Evolutionary conservation across 805 yeast species (phyloP).

Genomic region (Candida golubevii): DNA sequence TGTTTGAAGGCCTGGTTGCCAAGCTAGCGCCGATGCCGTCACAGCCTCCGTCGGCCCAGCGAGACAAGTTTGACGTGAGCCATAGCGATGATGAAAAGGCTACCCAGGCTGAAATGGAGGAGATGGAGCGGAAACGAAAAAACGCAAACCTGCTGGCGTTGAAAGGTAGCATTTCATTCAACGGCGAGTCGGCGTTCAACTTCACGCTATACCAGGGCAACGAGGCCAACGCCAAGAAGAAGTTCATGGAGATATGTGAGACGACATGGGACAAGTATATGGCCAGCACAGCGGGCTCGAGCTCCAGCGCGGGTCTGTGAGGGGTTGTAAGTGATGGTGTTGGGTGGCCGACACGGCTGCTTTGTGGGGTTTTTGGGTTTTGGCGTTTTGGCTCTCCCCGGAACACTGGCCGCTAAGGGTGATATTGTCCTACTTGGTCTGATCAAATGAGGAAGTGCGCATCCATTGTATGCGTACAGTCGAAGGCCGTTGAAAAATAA

Average conservation of each 20-base stretch:
- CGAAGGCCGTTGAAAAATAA: no score
- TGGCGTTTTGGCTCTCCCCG: no score
- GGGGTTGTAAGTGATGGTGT: no score
- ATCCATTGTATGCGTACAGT: no score
- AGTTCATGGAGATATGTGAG: slow-evolving; percentile 40
- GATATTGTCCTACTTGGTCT: no score
- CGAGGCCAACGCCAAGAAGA: slow-evolving; percentile 24
- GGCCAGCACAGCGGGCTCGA: slow-evolving; percentile 6
- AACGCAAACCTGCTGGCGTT: slow-evolving; percentile 5
- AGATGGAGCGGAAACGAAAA: slow-evolving; percentile 12
- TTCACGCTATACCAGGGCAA: slow-evolving; percentile 16
- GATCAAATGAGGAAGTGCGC: no score
- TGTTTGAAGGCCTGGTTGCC: slow-evolving; percentile 43
- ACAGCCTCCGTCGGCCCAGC: slow-evolving; percentile 50
- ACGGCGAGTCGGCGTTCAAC: slow-evolving; percentile 16
- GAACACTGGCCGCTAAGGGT: no score
- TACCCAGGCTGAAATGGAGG: slow-evolving; percentile 13
- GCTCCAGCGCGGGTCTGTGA: no score
- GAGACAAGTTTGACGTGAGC: slow-evolving; percentile 11
- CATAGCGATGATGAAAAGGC: slow-evolving; percentile 12
- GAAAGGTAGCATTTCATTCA: slow-evolving; percentile 15
- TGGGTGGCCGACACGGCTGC: no score
- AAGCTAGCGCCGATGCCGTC: slow-evolving; percentile 47
- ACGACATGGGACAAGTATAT: slow-evolving; percentile 40
- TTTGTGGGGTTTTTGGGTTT: no score